Base-by-base conservation (phyloP, 805 yeast species). In the Candida succiphila region DNA sequence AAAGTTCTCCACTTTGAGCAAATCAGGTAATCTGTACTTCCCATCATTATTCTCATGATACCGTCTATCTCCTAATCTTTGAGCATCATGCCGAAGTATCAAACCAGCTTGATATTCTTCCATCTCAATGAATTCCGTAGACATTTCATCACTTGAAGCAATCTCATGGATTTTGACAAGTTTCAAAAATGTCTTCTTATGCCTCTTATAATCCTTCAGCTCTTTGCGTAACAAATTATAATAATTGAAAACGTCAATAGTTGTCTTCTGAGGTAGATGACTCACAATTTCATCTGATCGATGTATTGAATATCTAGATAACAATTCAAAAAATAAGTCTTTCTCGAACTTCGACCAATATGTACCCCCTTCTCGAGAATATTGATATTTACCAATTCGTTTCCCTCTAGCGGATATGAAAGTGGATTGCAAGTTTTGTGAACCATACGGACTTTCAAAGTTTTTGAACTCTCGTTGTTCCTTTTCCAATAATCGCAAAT, bases 111-210 rank as follows among this genome's bases (percentile, higher is more conserved):
- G 45, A 5, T 42, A 34, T 15, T 69, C 69, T 41, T 76, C 83
- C 39, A 67, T 46, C 5, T 51, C 46, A 1, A 68, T 44, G 36
- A 59, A 66, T 15, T 48, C 48, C 7, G 59, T 60, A 38, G 69
- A 65, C 58, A 75, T 59, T 42, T 76, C 83, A 37, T 58, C 51
- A 2, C 77, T 70, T 3, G 60, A 58, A 1, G 82, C 81, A 8
- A 75, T 51, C 10, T 69, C 68, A 20, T 54, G 51, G 44, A 69
- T 67, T 12, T 51, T 43, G 3, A 61, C 36, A 21, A 67, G 43
- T 15, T 43, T 33, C 17, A 40, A 37, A 23, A 40, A 41, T 1
- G 30, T 27, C 18, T 41, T 43, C 24, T 29, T 33, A 27, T 34
- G 42, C 24, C 32, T 35, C 37, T 65, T 65, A 19, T 37, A 36